A percentile compares a stretch with the other conserved stretches of the same genome.
These are phyloP conservation scores for Taphrina flavorubra DNA, from an alignment of 1,139 yeast species.

Conservation along the genomic window DNA sequence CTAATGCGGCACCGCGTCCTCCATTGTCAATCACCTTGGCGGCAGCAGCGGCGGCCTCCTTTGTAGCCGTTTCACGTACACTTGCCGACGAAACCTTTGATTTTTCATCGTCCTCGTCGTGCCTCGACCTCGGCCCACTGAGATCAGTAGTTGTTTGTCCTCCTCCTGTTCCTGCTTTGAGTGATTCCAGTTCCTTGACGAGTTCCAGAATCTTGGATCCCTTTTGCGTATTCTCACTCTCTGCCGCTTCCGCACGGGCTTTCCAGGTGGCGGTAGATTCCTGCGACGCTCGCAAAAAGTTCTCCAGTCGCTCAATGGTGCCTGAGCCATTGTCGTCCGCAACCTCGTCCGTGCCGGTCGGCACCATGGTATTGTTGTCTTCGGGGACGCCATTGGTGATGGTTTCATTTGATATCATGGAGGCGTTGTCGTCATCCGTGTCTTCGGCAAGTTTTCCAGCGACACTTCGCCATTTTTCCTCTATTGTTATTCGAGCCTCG, in stretches of 20 bases:
- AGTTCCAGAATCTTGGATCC: slow-evolving; percentile 18
- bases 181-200: slow-evolving; percentile 6
- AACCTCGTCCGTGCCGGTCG: slow-evolving; percentile 19
- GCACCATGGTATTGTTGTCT: slow-evolving; percentile 1
- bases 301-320: slow-evolving; percentile 20
- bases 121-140: too few relatives aligned
- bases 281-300: slow-evolving; percentile 6
- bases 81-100: neutral
- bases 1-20: slow-evolving; percentile 31
- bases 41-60: neutral
- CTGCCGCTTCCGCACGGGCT: slow-evolving; percentile 18
- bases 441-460: neutral
- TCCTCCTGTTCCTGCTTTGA: neutral
- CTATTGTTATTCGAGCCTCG: slow-evolving; percentile 28
- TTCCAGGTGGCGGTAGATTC: slow-evolving; percentile 11
- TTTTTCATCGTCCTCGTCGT: neutral
- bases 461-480: slow-evolving; percentile 4
- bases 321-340: slow-evolving; percentile 20
- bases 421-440: neutral
- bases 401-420: neutral
- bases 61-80: too few relatives aligned
- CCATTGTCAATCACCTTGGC: slow-evolving; percentile 6
- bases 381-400: neutral
- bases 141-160: too few relatives aligned
- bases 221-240: slow-evolving; percentile 2